phyloP scores from a whole-genome alignment of 768 basidiomycete genomes.

The Lactarius sp. region DNA sequence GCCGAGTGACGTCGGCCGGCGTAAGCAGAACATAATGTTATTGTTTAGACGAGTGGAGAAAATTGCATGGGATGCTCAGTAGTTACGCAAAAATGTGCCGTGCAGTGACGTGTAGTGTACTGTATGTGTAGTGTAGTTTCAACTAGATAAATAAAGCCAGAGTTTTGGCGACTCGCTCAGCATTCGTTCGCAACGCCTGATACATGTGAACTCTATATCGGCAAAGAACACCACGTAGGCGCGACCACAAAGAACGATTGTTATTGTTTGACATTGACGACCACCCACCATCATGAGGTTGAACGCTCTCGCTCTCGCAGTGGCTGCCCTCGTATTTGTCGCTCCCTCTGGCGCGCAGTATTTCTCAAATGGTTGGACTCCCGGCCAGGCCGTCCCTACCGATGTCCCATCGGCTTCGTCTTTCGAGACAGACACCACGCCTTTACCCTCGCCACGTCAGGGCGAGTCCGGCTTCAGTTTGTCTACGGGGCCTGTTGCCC shows the following conservation, averaged over 20 bases:
- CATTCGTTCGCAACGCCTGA: no score
- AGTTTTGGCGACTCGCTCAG: no score
- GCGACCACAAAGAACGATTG: neutral
- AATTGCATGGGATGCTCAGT: neutral
- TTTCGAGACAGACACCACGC: conserved; percentile 7
- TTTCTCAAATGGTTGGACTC: conserved; percentile 77
- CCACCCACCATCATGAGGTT: conserved; percentile 11
- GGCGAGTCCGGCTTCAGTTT: conserved; percentile 26
- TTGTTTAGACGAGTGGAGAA: neutral
- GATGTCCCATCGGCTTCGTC: conserved; percentile 25
- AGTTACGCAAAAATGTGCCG: neutral
- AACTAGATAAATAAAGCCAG: no score
- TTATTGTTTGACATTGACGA: neutral
- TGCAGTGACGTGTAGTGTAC: no score
- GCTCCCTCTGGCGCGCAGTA: conserved; percentile 54
- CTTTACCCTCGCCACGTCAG: conserved; percentile 3
- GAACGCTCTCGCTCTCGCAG: conserved; percentile 7
- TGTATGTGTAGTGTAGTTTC: neutral
- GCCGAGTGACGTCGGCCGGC: neutral
- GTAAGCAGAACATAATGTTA: conserved; percentile 1
- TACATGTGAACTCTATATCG: no score
- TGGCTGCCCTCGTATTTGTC: conserved; percentile 27
- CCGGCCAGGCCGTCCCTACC: conserved; percentile 54
- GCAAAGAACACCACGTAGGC: neutral
- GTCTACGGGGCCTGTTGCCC: conserved; percentile 45